Base-by-base conservation (phyloP, 1,284 basidiomycete species). In the Melanopsichium pennsylvanicum region DNA sequence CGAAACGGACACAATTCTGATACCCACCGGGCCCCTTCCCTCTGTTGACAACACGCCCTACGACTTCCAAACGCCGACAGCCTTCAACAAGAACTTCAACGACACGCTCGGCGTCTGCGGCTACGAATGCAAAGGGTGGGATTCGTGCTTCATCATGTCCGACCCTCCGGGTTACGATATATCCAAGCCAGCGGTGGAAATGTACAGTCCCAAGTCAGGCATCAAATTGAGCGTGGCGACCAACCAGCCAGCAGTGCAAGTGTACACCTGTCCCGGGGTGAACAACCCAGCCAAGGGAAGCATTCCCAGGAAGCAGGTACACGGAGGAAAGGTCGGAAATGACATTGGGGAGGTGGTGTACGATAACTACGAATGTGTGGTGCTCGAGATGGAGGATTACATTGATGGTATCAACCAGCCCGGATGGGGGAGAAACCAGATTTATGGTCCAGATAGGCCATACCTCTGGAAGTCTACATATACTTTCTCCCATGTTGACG, bases 341-440 rank as follows among this genome's bases (percentile, higher is more conserved):
- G 34, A 58, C 4, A 55, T 70, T 16, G 54, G 50, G 5, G 40
- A 58, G 23, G 45, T 72, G 31, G 41, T 75, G 38, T 78, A 78
- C 48, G 74, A 68, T 10, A 76, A 76, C 29, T 45, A 71, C 44
- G 47, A 57, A 18, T 76, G 74, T 41, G 60, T 76, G 18, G 75
- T 75, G 32, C 35, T 78, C 40, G 75, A 78, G 51, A 60, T 71
- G 70, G 70, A 78, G 51, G 75, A 73, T 16, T 72, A 61, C 31
- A 78, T 78, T 27, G 75, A 78, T 42, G 74, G 37, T 0, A 74
- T 78, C 57, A 78, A 78, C 38, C 40, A 77, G 13, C 67, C 63
- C 13, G 32, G 64, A 44, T 78, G 74, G 74, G 63, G 63, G 9
- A 48, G 70, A 18, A 52, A 72, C 40, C 69, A 72, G 50, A 66